Evolutionary conservation across 2,329 filamentous ascomycete species (phyloP), one percentile per base, ranked within the genome.

Genomic region (Hypoxylon sp.): DNA sequence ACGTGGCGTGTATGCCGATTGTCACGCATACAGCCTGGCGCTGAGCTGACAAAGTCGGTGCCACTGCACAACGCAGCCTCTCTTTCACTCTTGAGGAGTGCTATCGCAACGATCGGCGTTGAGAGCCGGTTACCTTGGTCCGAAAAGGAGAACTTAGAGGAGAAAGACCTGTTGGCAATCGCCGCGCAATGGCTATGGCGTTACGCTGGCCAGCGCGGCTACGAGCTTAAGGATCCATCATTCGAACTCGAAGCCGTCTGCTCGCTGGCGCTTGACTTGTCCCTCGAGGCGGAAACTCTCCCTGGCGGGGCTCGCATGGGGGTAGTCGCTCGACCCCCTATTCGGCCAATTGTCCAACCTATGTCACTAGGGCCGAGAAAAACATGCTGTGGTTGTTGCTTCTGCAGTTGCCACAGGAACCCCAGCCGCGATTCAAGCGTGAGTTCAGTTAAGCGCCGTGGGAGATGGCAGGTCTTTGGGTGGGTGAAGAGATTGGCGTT

Each of bases 121-220:
- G 34, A 60, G 63, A 55, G 48, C 41, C 43, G 51, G 56, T 25
- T 68, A 5, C 12, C 32, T 27, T 68, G 60, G 56, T 53, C 60
- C 25, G 61, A 61, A 14, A 47, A 46, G 21, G 62, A 56, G 12
- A 54, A 30, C 23, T 4, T 58, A 12, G 68, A 52, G 3, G 63
- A 68, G 14, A 57, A 63, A 19, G 59, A 60, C 8, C 39, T 69
- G 27, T 8, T 71, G 5, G 30, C 48, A 23, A 16, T 39, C 5
- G 64, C 67, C 19, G 65, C 59, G 14, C 72, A 73, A 53, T 74
- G 63, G 56, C 70, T 73, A 27, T 70, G 67, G 62, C 39, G 67
- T 57, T 23, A 64, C 16, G 71, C 71, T 0, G 73, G 73, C 9
- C 56, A 41, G 51, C 62, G 65, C 8, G 5, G 55, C 14, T 61